phyloP scores from a whole-genome alignment of 371 early-diverging fungal species.

The Cokeromyces recurvatus region DNA sequence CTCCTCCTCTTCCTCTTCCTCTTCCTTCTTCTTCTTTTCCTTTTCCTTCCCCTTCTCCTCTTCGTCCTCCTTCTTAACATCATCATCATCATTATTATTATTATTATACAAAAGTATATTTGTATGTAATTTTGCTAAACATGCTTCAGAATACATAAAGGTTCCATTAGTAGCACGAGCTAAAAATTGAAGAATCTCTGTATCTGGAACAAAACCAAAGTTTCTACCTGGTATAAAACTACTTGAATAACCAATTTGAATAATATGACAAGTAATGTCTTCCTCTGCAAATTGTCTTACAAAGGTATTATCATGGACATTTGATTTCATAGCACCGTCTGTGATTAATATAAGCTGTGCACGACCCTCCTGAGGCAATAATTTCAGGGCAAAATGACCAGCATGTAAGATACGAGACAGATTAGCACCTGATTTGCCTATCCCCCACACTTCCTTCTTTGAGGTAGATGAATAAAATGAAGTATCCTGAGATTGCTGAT shows the following conservation, averaged over 20 bases:
- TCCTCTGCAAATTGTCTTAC: slow-evolving; percentile 60
- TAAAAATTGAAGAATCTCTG: slow-evolving; percentile 78
- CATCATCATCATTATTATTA: not conserved
- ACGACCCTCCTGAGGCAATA: slow-evolving; percentile 67
- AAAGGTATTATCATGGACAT: slow-evolving; percentile 51
- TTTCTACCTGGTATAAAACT: slow-evolving; percentile 76
- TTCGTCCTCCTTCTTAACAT: too few species aligned
- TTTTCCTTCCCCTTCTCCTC: too few species aligned
- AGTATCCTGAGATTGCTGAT: slow-evolving; percentile 14
- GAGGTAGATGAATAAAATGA: slow-evolving; percentile 25
- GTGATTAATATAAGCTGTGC: slow-evolving; percentile 79
- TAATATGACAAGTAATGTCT: slow-evolving; percentile 72
- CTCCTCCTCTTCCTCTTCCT: too few species aligned
- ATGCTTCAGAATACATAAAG: slow-evolving; percentile 77
- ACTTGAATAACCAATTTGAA: slow-evolving; percentile 79
- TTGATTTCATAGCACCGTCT: slow-evolving; percentile 81
- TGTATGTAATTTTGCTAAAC: slow-evolving; percentile 20
- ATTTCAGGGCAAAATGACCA: slow-evolving; percentile 65
- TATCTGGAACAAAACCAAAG: slow-evolving; percentile 89
- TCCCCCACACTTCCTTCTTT: slow-evolving; percentile 56
- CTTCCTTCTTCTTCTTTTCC: too few species aligned
- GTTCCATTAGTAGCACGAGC: slow-evolving; percentile 77
- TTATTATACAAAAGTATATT: not conserved
- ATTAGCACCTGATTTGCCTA: slow-evolving; percentile 57
- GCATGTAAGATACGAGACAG: slow-evolving; percentile 66